Base-by-base conservation (phyloP, 495 filamentous ascomycete species). In the Aspergillus kassunensis region DNA sequence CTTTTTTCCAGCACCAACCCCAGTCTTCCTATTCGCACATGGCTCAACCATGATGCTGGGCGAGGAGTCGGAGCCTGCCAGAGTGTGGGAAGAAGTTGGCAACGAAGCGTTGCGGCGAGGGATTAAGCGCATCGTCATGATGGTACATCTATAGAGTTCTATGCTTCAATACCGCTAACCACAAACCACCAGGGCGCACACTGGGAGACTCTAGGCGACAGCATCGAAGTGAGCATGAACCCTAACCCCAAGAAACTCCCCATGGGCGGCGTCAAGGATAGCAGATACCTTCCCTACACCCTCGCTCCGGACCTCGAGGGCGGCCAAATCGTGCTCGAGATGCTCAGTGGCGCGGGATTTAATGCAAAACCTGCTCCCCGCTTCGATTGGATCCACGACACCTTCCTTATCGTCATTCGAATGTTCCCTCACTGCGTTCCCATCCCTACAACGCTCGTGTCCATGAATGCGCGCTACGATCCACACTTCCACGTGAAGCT, bases 121-220 rank as follows among this genome's bases (percentile, higher is more conserved):
- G 23, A 70, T 83, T 56, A 78, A 82, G 61, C 71, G 74, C 12
- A 71, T 83, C 3, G 62, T 85, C 35, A 82, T 85, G 55, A 85
- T 85, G 81, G 80, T 82, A 67, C 27, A 53, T n/a, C n/a, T n/a
- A n/a, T n/a, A n/a, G n/a, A n/a, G n/a, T n/a, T n/a, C n/a, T n/a
- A n/a, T n/a, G n/a, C n/a, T n/a, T n/a, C n/a, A n/a, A n/a, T n/a
- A n/a, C n/a, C n/a, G n/a, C n/a, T n/a, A n/a, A n/a, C n/a, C n/a
- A n/a, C n/a, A n/a, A n/a, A n/a, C n/a, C n/a, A n/a, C n/a, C n/a
- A 81, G 77, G 80, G 80, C 31, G 80, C 81, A 0, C 81, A 85
- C 55, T 85, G 80, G 81, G 75, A 74, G 24, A 60, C 61, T 4
- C 44, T 66, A 4, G 63, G 67, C 12, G 67, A 76, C 40, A 59